Base-by-base conservation (phyloP, 2,329 filamentous ascomycete species). In the Juglanconis sp. region DNA sequence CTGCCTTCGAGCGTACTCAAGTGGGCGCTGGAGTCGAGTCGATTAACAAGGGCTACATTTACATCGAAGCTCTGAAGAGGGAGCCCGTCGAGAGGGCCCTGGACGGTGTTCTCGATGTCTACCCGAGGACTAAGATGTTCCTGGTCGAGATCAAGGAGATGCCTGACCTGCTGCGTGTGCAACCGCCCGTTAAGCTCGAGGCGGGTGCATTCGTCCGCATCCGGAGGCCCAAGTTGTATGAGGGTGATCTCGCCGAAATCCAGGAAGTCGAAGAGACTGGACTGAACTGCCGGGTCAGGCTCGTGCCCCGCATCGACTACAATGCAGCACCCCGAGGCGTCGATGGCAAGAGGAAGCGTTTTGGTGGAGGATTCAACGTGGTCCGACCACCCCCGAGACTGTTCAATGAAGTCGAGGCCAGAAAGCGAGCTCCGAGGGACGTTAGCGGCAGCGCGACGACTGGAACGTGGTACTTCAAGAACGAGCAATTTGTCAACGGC, bases 81-180 rank as follows among this genome's bases (percentile, higher is more conserved):
- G 90, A 90, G 50, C 92, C 97, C 74, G 91, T 98, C 66, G 79
- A 93, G 69, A 82, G 87, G 56, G 91, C 92, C 7, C 80, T 96
- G 47, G 91, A 96, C 63, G 90, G 88, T 47, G 85, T 99, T 69
- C 85, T 91, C 63, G 92, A 96, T 70, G 90, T 96, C 42, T 99
- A 97, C 72, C 91, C 94, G 57, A 87, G 92, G 59, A 89, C 86
- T 34, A 95, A 92, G 74, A 88, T 95, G 77, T 85, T 93, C 49
- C 80, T 98, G 55, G 92, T 99, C 47, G 91, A 95, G 53, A 92
- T 98, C 69, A 96, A 96, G 73, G 95, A 99, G 75, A 96, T 97
- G 88, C 94, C 95, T 1, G 95, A 98, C 74, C 83, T 99, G n/a
- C 81, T 99, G 17, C 87, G 92, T 55, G 91, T 96, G 34, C 88